Conservation (phyloP, 1,284 basidiomycete species). For the Tetrapyrgos nigripes region DNA sequence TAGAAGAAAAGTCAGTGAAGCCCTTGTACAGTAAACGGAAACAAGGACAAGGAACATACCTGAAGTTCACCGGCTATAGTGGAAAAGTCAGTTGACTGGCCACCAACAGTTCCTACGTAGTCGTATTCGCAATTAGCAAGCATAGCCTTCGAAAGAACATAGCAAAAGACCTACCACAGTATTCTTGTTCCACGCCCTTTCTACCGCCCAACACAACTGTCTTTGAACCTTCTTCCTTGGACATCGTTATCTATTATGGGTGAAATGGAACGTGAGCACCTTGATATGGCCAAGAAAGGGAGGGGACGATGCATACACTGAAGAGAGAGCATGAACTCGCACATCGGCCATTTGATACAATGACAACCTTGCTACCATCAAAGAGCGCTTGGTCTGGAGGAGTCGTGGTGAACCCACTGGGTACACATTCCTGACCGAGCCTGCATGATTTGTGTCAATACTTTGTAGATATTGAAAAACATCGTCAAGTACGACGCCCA, state of each 20-base stretch:
- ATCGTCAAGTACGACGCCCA: constrained; percentile 25
- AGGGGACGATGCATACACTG: constrained; percentile 42
- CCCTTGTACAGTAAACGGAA: not conserved
- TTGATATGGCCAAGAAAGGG: constrained; percentile 1
- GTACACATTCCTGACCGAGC: constrained; percentile 64
- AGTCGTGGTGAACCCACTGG: constrained; percentile 42
- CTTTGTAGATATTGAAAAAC: not conserved
- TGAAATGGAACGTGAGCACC: not conserved
- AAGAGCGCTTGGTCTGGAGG: constrained; percentile 56
- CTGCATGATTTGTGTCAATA: constrained; percentile 31
- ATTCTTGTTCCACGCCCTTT: constrained; percentile 55
- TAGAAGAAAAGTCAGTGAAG: constrained; percentile 1
- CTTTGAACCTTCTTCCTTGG: constrained; percentile 60
- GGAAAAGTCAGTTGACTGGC: constrained; percentile 60
- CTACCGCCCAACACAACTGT: constrained; percentile 64
- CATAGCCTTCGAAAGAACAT: not conserved
- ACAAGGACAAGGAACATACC: constrained; percentile 36
- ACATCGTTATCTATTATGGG: constrained; percentile 66
- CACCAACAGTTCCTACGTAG: constrained; percentile 58
- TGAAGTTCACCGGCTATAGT: constrained; percentile 66
- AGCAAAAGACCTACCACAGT: constrained; percentile 43
- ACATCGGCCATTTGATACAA: constrained; percentile 60
- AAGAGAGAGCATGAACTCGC: constrained; percentile 66
- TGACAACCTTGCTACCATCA: constrained; percentile 55
- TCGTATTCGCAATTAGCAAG: not conserved